A percentile compares a stretch with the other conserved stretches of the same genome.
Evolutionary conservation across 1,284 basidiomycete genomes (phyloP).

Genomic region (Clitocybe nebularis): DNA sequence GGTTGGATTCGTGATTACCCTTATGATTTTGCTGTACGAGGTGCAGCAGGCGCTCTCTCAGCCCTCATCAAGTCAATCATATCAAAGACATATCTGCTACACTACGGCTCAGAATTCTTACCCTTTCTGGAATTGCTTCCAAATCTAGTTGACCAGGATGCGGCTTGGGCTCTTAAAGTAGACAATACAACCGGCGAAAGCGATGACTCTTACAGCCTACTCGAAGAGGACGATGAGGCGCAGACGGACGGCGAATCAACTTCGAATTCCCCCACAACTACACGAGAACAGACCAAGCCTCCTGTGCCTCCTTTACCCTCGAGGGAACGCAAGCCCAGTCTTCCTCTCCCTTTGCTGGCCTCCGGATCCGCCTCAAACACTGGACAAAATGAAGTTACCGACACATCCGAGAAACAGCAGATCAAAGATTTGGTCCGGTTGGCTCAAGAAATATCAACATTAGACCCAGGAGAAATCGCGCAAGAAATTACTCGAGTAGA

Average conservation of each 20-base stretch:
- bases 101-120: slow-evolving; percentile 76
- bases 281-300: slow-evolving; percentile 18
- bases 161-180: slow-evolving; percentile 64
- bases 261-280: slow-evolving; percentile 10
- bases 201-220: slow-evolving; percentile 53
- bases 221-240: slow-evolving; percentile 50
- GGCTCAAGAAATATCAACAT: slow-evolving; percentile 48
- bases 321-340: slow-evolving; percentile 62
- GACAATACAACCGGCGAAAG: slow-evolving; percentile 56
- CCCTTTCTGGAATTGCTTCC: slow-evolving; percentile 70
- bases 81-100: slow-evolving; percentile 72
- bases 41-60: slow-evolving; percentile 63
- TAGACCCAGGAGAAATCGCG: slow-evolving; percentile 63
- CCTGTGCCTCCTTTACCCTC: slow-evolving; percentile 20
- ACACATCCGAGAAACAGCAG: slow-evolving; percentile 45
- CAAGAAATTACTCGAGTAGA: slow-evolving; percentile 75
- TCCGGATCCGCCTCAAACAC: slow-evolving; percentile 21
- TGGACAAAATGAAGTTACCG: slow-evolving; percentile 21
- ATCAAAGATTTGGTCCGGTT: slow-evolving; percentile 58
- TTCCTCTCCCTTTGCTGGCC: slow-evolving; percentile 39
- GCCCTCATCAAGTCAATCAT: slow-evolving; percentile 75
- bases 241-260: slow-evolving; percentile 25
- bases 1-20: slow-evolving; percentile 71
- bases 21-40: slow-evolving; percentile 71
- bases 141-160: slow-evolving; percentile 58